A percentile compares a stretch with the other conserved stretches of the same genome.
These are phyloP conservation scores for Taiozyma sp. DNA, from an alignment of 1,139 yeast species.

Conservation along the genomic window DNA sequence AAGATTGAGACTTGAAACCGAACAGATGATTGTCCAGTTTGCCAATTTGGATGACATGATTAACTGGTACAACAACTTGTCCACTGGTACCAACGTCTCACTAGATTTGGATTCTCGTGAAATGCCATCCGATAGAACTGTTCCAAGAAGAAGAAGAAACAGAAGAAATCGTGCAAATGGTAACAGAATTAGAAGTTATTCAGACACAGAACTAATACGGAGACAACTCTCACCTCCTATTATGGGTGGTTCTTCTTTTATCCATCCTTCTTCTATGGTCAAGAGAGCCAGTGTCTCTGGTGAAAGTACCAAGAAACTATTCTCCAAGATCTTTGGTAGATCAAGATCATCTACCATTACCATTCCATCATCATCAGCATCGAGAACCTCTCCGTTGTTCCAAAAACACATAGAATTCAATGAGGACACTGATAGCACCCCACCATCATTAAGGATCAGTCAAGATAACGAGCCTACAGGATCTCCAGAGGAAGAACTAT, in stretches of 20 bases:
- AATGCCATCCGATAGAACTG: conserved; percentile 64
- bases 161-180: conserved; percentile 15
- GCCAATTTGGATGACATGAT: conserved; percentile 51
- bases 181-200: conserved; percentile 19
- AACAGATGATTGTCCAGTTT: conserved; percentile 59
- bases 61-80: conserved; percentile 57
- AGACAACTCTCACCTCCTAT: conserved; percentile 20
- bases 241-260: not conserved
- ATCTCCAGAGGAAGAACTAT: not conserved
- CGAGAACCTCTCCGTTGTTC: not conserved
- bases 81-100: conserved; percentile 59
- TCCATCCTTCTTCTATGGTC: conserved; percentile 1
- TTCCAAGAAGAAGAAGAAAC: conserved; percentile 61
- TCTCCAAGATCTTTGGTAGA: conserved; percentile 16
- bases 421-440: not conserved
- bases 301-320: conserved; percentile 8
- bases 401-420: not conserved
- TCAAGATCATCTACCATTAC: conserved; percentile 1
- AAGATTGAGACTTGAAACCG: conserved; percentile 60
- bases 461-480: not conserved
- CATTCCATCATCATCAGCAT: not conserved
- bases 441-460: not conserved
- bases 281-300: conserved; percentile 20
- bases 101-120: conserved; percentile 55
- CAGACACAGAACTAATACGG: conserved; percentile 16